Evolutionary conservation across 2,329 filamentous ascomycete species (phyloP), one percentile per base, ranked within the genome.

Genomic region (Colletotrichum viniferum): DNA sequence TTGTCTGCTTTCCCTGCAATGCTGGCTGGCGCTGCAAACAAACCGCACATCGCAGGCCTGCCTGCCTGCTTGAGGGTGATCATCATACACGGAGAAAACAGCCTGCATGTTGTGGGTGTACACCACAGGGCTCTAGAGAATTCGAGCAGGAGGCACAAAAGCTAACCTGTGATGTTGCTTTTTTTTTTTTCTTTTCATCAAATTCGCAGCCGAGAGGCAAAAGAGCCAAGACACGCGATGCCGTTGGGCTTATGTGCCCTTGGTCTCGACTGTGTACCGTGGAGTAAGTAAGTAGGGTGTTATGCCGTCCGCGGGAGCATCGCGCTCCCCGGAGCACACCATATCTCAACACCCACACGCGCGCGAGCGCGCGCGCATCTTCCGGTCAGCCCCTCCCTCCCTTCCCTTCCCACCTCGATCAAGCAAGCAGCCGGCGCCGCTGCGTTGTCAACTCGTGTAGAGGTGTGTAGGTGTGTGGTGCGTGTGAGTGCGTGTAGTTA

Each of bases 391-490:
- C 63, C 38, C 63, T 63, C n/a, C 48, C 48, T 38, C 21, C 38
- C 38, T 24, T 10, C 34, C 55, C 21, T 38, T 48, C 36, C 66
- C 66, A 16, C 26, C 58, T 74, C 70, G 65, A 74, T 73, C 73
- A 73, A 66, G 73, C 73, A 63, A 75, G 69, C 63, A 62, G 38
- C 62, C 72, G 62, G 68, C 69, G 64, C 63, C 58, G 70, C 63
- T 73, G 63, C 43, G n/a, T 65, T 64, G 34, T 62, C 58, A 65
- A 61, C 55, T 24, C 43, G 43, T 52, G 43, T 52, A 52, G 43
- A 18, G n/a, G 43, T 32, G 72, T 69, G 38, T 21, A 28, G 32
- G 34, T 12, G 32, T 60, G 26, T 52, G 21, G 34, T 58, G 38
- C n/a, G 43, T 13, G 43, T 52, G n/a, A 21, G 43, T 52, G n/a